Conservation (phyloP, 345 rosid species). For the Hypericum perforatum region DNA sequence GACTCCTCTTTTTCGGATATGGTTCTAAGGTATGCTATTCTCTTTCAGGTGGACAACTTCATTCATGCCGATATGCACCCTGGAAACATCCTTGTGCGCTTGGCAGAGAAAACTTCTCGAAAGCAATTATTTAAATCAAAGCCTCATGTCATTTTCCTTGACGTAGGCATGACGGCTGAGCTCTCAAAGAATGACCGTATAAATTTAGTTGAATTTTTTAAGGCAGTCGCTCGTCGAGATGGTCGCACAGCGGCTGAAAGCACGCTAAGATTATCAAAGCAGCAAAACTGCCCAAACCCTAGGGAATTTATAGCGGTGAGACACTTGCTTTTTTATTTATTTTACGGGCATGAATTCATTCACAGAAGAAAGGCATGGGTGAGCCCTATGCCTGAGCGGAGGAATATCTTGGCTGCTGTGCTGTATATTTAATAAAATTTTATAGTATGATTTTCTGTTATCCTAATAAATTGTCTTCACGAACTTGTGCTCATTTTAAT, state of each 20-base stretch:
- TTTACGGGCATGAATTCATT: too few species aligned
- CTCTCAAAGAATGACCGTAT: constrained; percentile 71
- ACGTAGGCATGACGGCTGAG: constrained; percentile 99
- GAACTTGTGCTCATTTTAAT: too few species aligned
- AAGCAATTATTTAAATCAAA: constrained; percentile 62
- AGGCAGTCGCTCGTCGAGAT: constrained; percentile 86
- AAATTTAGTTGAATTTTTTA: constrained; percentile 78
- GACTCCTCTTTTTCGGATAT: not conserved
- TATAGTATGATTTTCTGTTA: too few species aligned
- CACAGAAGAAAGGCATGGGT: too few species aligned
- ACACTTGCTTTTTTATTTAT: not conserved
- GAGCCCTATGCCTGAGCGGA: too few species aligned
- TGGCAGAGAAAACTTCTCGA: constrained; percentile 45
- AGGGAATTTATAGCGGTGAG: constrained; percentile 63
- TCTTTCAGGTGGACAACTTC: constrained; percentile 87
- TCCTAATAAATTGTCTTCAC: too few species aligned
- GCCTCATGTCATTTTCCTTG: constrained; percentile 94
- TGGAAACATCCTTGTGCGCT: constrained; percentile 86
- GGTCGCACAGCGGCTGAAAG: constrained; percentile 87
- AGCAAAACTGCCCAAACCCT: constrained; percentile 86
- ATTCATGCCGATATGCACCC: constrained; percentile 99
- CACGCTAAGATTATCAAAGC: constrained; percentile 69
- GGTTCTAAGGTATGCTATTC: constrained; percentile 4
- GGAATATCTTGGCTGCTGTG: too few species aligned
- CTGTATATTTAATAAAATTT: too few species aligned